These are phyloP conservation scores for Globisporangium cystogenes DNA, from an alignment of 352 stramenopile genomes.

Conservation along the genomic window DNA sequence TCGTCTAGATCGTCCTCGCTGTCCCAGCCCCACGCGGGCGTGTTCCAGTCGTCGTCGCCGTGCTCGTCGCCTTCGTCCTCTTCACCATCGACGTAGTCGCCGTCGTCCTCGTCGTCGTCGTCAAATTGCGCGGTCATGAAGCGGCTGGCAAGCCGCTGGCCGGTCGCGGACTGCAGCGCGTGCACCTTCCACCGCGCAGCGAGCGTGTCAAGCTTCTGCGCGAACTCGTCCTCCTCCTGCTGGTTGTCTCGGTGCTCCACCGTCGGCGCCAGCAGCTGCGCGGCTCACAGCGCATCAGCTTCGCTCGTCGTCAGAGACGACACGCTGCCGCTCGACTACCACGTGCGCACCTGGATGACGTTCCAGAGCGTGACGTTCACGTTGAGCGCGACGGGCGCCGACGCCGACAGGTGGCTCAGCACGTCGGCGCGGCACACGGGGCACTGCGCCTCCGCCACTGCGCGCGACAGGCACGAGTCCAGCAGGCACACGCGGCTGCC, in stretches of 20 bases:
- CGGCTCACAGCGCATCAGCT: too few relatives aligned
- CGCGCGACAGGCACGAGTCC: slow-evolving; percentile 35
- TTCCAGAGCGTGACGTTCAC: slow-evolving; percentile 77
- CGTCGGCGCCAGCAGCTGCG: slow-evolving; percentile 36
- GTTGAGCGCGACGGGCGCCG: slow-evolving; percentile 27
- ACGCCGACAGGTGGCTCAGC: slow-evolving; percentile 20
- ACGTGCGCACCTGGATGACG: slow-evolving; percentile 37
- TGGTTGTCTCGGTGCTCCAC: slow-evolving; percentile 11
- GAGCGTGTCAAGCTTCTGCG: slow-evolving; percentile 39
- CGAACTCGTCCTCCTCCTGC: slow-evolving; percentile 47
- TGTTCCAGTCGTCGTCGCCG: slow-evolving; percentile 5
- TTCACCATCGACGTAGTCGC: slow-evolving; percentile 9
- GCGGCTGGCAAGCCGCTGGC: too few relatives aligned
- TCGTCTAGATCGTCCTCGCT: slow-evolving; percentile 7
- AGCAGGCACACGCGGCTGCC: slow-evolving; percentile 43
- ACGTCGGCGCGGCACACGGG: slow-evolving; percentile 42
- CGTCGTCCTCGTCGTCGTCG: slow-evolving; percentile 5
- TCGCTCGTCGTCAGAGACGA: background rate
- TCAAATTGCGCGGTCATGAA: slow-evolving; percentile 10
- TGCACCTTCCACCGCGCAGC: slow-evolving; percentile 55
- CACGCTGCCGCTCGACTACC: background rate
- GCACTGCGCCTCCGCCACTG: slow-evolving; percentile 43
- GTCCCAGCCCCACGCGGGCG: slow-evolving; percentile 6
- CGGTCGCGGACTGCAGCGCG: slow-evolving; percentile 16
- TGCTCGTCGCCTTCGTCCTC: slow-evolving; percentile 15